These are phyloP conservation scores for Aspergillus wentii DNA, from an alignment of 495 filamentous ascomycete genomes.

Conservation along the genomic window DNA sequence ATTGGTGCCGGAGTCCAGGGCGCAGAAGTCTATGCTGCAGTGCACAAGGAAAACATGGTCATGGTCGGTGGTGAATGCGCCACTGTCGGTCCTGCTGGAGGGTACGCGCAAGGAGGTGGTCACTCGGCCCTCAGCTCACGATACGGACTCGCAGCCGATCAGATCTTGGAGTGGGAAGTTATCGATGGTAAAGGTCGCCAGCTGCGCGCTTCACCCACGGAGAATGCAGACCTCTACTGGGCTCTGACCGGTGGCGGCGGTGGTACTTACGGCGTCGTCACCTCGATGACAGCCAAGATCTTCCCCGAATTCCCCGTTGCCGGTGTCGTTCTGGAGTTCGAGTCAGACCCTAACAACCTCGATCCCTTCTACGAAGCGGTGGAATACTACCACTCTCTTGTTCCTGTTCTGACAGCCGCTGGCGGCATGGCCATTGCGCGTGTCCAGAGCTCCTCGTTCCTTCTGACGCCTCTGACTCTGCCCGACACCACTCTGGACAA, in stretches of 20 bases:
- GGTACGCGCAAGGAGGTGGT: constrained; percentile 60
- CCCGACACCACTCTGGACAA: no score
- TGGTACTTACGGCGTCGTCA: constrained; percentile 59
- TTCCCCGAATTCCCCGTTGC: constrained; percentile 32
- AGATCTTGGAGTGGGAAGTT: constrained; percentile 58
- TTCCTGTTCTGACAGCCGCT: constrained; percentile 45
- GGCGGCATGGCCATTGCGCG: constrained; percentile 42
- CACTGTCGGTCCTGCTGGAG: constrained; percentile 46
- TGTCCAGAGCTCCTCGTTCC: no score
- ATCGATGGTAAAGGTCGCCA: constrained; percentile 55
- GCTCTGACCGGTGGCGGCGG: constrained; percentile 63
- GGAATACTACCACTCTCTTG: constrained; percentile 34
- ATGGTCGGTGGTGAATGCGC: constrained; percentile 35
- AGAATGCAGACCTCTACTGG: constrained; percentile 62
- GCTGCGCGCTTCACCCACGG: constrained; percentile 45
- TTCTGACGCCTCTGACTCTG: no score
- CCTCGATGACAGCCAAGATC: constrained; percentile 46
- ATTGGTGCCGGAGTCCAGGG: constrained; percentile 53
- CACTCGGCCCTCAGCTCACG: constrained; percentile 48
- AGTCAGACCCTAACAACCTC: constrained; percentile 16
- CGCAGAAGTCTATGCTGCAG: constrained; percentile 38
- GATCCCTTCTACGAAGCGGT: constrained; percentile 43
- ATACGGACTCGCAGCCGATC: constrained; percentile 60
- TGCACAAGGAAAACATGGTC: constrained; percentile 18
- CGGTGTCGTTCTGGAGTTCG: constrained; percentile 27